Evolutionary conservation across 1,284 basidiomycete genomes (phyloP).

Genomic region (Irpex sp.): DNA sequence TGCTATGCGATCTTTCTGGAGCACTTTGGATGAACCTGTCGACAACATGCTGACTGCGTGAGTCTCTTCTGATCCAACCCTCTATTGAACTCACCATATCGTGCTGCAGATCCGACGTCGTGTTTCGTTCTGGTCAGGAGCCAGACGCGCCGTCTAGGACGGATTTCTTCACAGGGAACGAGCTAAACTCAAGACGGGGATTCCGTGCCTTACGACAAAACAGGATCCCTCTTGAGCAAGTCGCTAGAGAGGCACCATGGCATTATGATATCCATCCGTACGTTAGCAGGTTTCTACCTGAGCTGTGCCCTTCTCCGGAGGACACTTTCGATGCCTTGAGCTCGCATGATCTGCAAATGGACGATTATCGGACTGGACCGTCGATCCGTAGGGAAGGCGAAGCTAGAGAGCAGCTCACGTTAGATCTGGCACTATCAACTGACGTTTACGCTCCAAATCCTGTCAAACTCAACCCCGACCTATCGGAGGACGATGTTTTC

Average conservation of each 20-base stretch:
- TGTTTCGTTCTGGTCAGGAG: slow-evolving; percentile 49
- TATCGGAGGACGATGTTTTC: slow-evolving; percentile 28
- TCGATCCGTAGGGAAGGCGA: slow-evolving; percentile 46
- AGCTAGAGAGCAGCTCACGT: slow-evolving; percentile 54
- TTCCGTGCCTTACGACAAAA: slow-evolving; percentile 49
- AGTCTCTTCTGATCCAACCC: slow-evolving; percentile 15
- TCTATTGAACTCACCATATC: background rate
- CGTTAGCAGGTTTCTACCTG: slow-evolving; percentile 38
- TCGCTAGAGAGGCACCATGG: slow-evolving; percentile 48
- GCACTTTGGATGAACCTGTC: slow-evolving; percentile 39
- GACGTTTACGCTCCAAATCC: slow-evolving; percentile 50
- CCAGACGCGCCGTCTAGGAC: slow-evolving; percentile 39
- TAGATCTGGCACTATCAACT: slow-evolving; percentile 59
- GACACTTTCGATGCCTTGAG: slow-evolving; percentile 35
- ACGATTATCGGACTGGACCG: slow-evolving; percentile 32
- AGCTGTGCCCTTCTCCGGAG: slow-evolving; percentile 31
- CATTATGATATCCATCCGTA: slow-evolving; percentile 44
- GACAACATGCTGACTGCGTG: slow-evolving; percentile 60
- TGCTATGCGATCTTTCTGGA: slow-evolving; percentile 52
- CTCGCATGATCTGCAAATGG: slow-evolving; percentile 38
- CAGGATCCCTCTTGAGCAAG: slow-evolving; percentile 37
- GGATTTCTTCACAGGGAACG: slow-evolving; percentile 52
- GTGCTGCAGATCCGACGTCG: slow-evolving; percentile 53
- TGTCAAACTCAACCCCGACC: slow-evolving; percentile 24
- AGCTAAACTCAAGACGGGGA: slow-evolving; percentile 45